Evolutionary conservation across 306 rosid species (phyloP), one percentile per base, ranked within the genome.

Genomic region (Crotalaria pallida): DNA sequence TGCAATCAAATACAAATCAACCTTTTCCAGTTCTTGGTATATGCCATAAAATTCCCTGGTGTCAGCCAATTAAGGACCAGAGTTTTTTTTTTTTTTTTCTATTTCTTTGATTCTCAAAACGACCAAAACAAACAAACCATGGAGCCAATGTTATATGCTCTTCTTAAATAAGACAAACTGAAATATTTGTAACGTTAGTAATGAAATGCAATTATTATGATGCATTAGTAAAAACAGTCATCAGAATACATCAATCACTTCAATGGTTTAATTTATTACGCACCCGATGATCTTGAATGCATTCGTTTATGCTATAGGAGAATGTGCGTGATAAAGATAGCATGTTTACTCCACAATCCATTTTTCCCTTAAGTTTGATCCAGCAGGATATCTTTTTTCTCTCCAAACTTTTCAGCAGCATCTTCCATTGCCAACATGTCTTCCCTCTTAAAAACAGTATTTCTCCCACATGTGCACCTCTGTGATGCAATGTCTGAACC

Each of bases 351-450:
- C 48, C 72, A 51, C 38, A 65, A 10, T 47, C 69, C 53, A 43
- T 51, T 61, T 48, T 29, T 33, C 52, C 55, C 7, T 29, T 8
- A 23, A 47, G 40, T 31, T 52, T 61, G 47, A 36, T n/a, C n/a
- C n/a, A n/a, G 31, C 6, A 21, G 55, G 5, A 33, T 27, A 13
- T 50, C 49, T 40, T 68, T 65, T 47, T 71, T 44, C 36, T 59
- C 49, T 47, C 72, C 76, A 67, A 81, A 67, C 34, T 19, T 81
- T 53, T 52, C n/a, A 6, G 82, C 82, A 44, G 79, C 85, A 72
- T 81, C 72, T 56, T 72, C 70, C 69, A 81, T 23, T 52, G 47
- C 58, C 23, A 56, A 38, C 47, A 67, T 23, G 71, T 69, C 73
- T 26, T 61, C 53, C 74, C 79, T 72, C 53, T 33, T 62, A 38